A percentile compares a stretch with the other conserved stretches of the same genome.
These are phyloP conservation scores for Thermoascus crustaceus DNA, from an alignment of 2,329 filamentous ascomycete genomes.

Conservation along the genomic window DNA sequence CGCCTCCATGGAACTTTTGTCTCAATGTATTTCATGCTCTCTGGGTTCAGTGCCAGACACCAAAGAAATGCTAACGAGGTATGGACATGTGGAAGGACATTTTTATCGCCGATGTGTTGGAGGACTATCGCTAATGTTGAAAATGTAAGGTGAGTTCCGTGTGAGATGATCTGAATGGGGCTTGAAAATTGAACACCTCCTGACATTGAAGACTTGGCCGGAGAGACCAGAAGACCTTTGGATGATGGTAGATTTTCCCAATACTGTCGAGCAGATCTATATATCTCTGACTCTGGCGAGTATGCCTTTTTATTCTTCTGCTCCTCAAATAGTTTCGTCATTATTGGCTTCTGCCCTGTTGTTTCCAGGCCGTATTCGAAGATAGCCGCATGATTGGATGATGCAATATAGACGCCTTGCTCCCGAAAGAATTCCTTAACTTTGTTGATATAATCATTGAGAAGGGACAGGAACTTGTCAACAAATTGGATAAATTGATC, in stretches of 20 bases:
- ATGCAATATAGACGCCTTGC: conserved; percentile 47
- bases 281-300: conserved; percentile 7
- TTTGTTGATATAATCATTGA: conserved; percentile 42
- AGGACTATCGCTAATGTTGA: conserved; percentile 38
- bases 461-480: conserved; percentile 34
- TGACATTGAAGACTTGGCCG: background rate
- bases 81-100: conserved; percentile 48
- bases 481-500: conserved; percentile 32
- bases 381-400: conserved; percentile 48
- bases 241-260: conserved; percentile 9
- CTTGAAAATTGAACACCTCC: conserved; percentile 8
- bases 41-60: conserved; percentile 30
- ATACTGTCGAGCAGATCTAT: conserved; percentile 15
- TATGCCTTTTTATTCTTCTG: conserved; percentile 9
- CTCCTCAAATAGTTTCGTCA: conserved; percentile 20
- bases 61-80: conserved; percentile 47
- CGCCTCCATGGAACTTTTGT: conserved; percentile 43
- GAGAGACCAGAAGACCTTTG: conserved; percentile 1
- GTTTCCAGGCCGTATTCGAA: conserved; percentile 46
- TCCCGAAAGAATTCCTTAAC: conserved; percentile 43
- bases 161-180: conserved; percentile 23
- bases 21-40: conserved; percentile 33
- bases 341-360: no score
- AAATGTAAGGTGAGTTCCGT: conserved; percentile 34
- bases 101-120: conserved; percentile 41